Evolutionary conservation across 225 moss, liverwort and hornwort genomes (phyloP).

Genomic region (Neckera pumila): DNA sequence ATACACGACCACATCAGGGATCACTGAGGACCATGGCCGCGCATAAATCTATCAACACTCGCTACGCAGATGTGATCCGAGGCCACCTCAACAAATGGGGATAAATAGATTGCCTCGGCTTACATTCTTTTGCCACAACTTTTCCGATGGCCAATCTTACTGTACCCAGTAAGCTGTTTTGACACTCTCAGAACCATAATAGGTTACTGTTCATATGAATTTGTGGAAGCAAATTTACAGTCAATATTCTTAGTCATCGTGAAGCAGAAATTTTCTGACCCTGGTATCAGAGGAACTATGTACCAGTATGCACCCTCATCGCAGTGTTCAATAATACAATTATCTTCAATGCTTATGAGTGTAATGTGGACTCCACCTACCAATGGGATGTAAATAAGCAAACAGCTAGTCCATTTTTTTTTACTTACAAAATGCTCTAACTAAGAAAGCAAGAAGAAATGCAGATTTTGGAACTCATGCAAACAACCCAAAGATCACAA

Average conservation of each 20-base stretch:
- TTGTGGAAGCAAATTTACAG: not conserved
- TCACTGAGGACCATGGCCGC: conserved; percentile 19
- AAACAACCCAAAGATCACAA: not conserved
- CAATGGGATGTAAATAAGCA: not conserved
- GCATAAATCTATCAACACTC: conserved; percentile 36
- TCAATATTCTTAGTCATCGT: not conserved
- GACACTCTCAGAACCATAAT: not conserved
- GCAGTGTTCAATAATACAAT: not conserved
- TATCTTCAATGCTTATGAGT: not conserved
- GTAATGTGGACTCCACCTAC: no score
- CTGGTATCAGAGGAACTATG: not conserved
- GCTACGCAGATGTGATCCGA: conserved; percentile 33
- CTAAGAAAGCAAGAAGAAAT: not conserved
- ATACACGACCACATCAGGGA: conserved; percentile 25
- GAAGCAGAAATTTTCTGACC: not conserved
- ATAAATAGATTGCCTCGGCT: not conserved
- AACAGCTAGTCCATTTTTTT: not conserved
- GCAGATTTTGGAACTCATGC: not conserved
- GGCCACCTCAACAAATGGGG: conserved; percentile 26
- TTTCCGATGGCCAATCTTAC: not conserved
- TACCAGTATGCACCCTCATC: not conserved
- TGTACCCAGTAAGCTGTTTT: not conserved
- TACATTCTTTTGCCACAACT: not conserved
- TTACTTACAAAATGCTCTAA: not conserved
- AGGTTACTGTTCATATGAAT: not conserved